phyloP scores from a whole-genome alignment of 2,329 filamentous ascomycete genomes.

The Bipolaris bicolor region DNA sequence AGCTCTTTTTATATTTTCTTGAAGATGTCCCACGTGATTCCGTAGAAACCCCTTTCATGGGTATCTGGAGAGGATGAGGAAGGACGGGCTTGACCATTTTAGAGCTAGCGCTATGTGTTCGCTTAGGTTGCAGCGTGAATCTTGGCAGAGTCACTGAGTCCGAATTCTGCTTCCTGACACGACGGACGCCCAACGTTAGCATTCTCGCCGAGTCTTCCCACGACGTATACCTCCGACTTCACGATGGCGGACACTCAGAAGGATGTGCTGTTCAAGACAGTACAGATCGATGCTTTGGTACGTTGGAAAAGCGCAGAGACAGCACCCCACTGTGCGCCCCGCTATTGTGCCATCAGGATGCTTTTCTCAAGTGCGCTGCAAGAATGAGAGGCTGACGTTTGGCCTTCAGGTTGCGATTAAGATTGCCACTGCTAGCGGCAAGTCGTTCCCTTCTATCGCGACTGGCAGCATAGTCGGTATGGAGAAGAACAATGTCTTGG shows the following conservation, averaged over 20 bases:
- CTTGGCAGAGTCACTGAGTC: conserved; percentile 28
- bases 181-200: conserved; percentile 27
- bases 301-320: conserved; percentile 51
- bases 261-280: conserved; percentile 72
- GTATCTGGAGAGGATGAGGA: background rate
- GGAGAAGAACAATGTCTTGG: conserved; percentile 79
- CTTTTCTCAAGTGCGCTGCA: background rate
- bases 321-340: conserved; percentile 40
- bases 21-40: background rate
- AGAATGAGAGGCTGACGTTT: conserved; percentile 25
- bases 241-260: conserved; percentile 48
- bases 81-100: conserved; percentile 6
- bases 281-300: conserved; percentile 95
- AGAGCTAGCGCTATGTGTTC: conserved; percentile 18
- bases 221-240: conserved; percentile 19
- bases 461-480: conserved; percentile 93
- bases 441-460: conserved; percentile 84
- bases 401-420: conserved; percentile 86
- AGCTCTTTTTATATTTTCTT: background rate
- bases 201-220: conserved; percentile 22
- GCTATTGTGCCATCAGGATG: conserved; percentile 27
- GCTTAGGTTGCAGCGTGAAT: conserved; percentile 25
- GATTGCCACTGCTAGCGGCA: conserved; percentile 93
- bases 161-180: conserved; percentile 27
- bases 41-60: background rate